These are phyloP conservation scores for Dionaea muscipula DNA, from an alignment of 179 eudicot species.

Conservation along the genomic window DNA sequence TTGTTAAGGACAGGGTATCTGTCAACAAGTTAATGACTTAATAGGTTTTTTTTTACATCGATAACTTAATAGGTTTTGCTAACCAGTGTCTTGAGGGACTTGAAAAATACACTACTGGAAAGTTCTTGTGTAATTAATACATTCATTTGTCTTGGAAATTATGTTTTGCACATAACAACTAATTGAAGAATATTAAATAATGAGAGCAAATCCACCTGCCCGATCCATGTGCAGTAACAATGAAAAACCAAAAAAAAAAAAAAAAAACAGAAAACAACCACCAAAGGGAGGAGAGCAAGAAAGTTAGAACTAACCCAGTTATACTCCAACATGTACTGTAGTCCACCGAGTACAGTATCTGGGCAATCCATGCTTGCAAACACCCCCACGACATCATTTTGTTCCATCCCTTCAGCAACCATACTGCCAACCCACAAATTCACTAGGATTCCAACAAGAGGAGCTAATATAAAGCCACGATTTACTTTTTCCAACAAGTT, in stretches of 20 bases:
- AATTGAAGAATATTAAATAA: no score
- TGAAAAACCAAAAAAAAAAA: not conserved
- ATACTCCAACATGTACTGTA: slow-evolving; percentile 56
- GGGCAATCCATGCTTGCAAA: slow-evolving; percentile 91
- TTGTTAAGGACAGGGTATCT: slow-evolving; percentile 34
- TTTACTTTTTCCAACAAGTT: slow-evolving; percentile 61
- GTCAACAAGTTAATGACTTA: no score
- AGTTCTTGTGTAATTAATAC: no score
- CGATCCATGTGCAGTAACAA: no score
- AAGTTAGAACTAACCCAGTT: slow-evolving; percentile 45
- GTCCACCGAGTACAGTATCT: slow-evolving; percentile 59
- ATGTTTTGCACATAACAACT: no score
- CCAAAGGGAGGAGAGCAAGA: no score
- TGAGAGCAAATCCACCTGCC: no score
- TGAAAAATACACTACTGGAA: no score
- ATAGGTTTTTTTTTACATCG: no score
- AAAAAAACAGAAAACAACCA: not conserved
- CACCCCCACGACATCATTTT: slow-evolving; percentile 58
- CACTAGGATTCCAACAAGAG: slow-evolving; percentile 78
- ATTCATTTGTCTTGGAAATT: no score
- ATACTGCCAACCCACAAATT: slow-evolving; percentile 62
- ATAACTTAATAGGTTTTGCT: no score
- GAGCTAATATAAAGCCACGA: slow-evolving; percentile 82
- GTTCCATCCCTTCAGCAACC: slow-evolving; percentile 26
- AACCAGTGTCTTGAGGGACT: no score